These are phyloP conservation scores for Dioscorea dumetorum DNA, from an alignment of 106 monocot genomes.

Conservation along the genomic window DNA sequence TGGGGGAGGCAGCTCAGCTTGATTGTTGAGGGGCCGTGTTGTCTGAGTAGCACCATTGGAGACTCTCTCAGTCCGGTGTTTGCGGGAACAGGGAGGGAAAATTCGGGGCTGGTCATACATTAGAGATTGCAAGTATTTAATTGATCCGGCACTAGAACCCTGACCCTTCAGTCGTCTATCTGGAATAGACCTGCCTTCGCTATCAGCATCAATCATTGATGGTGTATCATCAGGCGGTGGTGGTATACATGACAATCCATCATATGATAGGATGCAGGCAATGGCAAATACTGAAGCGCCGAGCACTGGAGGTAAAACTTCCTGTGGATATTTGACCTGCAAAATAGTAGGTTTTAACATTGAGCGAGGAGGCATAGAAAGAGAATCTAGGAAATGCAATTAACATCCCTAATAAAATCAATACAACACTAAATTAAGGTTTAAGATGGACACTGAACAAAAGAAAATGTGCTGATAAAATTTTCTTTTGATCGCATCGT, in stretches of 20 bases:
- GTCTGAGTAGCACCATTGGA: neutral
- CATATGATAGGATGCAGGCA: constrained; percentile 75
- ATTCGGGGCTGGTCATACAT: constrained; percentile 9
- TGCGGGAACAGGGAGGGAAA: neutral
- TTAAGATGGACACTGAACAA: too few relatives aligned
- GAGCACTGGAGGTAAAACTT: constrained; percentile 63
- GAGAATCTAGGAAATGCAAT: too few relatives aligned
- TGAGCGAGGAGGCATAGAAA: too few relatives aligned
- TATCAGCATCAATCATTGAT: constrained; percentile 4
- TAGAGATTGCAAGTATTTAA: constrained; percentile 37
- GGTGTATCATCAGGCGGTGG: constrained; percentile 19
- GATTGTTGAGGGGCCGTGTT: neutral
- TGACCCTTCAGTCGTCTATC: constrained; percentile 17
- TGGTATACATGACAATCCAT: constrained; percentile 37
- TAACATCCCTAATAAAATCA: too few relatives aligned
- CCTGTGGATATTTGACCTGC: constrained; percentile 64
- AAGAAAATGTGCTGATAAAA: too few relatives aligned
- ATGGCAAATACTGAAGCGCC: constrained; percentile 80
- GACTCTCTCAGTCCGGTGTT: neutral
- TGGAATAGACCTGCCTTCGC: neutral
- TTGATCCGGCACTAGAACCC: constrained; percentile 10
- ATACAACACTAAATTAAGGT: too few relatives aligned
- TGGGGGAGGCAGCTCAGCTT: too few relatives aligned
- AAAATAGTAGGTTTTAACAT: constrained; percentile 4
- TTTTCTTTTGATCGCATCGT: too few relatives aligned